Conservation (phyloP, 495 filamentous ascomycete genomes). For the Hypomontagnella submonticulosa region DNA sequence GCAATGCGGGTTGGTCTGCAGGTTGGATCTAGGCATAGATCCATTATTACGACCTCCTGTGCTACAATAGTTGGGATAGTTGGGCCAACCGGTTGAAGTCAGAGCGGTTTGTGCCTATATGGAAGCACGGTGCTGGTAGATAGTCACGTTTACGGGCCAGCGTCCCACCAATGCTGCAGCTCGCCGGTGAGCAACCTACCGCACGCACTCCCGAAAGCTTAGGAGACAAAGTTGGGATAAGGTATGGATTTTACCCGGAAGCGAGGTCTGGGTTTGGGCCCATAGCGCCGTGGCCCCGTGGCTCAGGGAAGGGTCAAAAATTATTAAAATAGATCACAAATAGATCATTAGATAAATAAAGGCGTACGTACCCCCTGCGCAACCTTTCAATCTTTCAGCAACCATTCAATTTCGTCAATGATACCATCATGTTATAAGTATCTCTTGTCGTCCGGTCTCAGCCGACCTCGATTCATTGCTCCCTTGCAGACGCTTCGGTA, state of each 20-base stretch:
- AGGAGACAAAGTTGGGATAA: neutral
- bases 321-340: constrained; percentile 17
- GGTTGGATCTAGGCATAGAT: constrained; percentile 24
- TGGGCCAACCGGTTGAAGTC: constrained; percentile 31
- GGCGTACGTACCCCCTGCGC: constrained; percentile 37
- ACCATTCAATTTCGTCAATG: constrained; percentile 25
- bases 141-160: constrained; percentile 30
- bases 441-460: constrained; percentile 4
- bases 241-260: constrained; percentile 39
- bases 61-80: constrained; percentile 8
- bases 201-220: constrained; percentile 18
- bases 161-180: constrained; percentile 33
- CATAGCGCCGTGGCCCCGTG: constrained; percentile 7
- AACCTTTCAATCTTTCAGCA: constrained; percentile 4
- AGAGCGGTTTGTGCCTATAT: constrained; percentile 20
- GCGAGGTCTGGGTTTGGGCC: constrained; percentile 18
- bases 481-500: constrained; percentile 32
- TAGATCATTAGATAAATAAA: constrained; percentile 27
- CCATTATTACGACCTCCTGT: constrained; percentile 40
- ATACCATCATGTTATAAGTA: constrained; percentile 17
- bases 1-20: constrained; percentile 27
- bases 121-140: constrained; percentile 30
- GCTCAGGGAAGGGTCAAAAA: constrained; percentile 6
- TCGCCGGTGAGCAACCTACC: constrained; percentile 32
- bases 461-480: constrained; percentile 11